Evolutionary conservation across 129 eudicot genomes (phyloP).

Genomic region (Escallonia herrerae): DNA sequence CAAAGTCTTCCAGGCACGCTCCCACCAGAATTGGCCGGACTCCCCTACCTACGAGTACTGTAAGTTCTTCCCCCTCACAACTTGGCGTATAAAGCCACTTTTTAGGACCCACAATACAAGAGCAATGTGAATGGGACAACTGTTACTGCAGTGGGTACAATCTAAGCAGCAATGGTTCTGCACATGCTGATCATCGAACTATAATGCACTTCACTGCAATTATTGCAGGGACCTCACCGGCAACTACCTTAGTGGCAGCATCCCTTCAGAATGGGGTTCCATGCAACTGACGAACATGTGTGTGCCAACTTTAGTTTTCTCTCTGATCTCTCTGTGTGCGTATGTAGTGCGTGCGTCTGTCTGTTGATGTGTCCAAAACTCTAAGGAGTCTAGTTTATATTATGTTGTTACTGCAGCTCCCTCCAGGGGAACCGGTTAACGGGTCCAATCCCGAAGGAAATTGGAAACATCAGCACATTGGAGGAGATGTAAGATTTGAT

Average conservation of each 20-base stretch:
- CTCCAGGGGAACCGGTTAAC: slow-evolving; percentile 4
- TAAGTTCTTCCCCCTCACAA: background rate
- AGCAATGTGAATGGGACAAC: no score
- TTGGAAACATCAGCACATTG: slow-evolving; percentile 17
- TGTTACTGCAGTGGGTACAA: no score
- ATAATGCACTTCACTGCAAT: background rate
- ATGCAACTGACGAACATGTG: slow-evolving; percentile 33
- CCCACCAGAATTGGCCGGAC: slow-evolving; percentile 1
- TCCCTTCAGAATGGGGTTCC: slow-evolving; percentile 41
- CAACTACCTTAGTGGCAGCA: slow-evolving; percentile 42
- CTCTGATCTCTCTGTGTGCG: no score
- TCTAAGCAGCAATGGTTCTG: background rate
- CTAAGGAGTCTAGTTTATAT: background rate
- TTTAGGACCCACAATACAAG: no score
- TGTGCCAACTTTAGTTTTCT: background rate
- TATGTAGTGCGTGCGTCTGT: no score
- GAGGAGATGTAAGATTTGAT: background rate
- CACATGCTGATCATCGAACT: background rate
- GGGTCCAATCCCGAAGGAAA: slow-evolving; percentile 8
- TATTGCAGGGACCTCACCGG: slow-evolving; percentile 33
- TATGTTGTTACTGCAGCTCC: slow-evolving; percentile 5
- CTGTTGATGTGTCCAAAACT: background rate
- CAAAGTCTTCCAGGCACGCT: slow-evolving; percentile 5
- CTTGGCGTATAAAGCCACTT: no score
- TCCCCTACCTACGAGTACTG: slow-evolving; percentile 2